Conservation (phyloP, 192 early-diverging fungal species). For the Coemansia sp. region DNA sequence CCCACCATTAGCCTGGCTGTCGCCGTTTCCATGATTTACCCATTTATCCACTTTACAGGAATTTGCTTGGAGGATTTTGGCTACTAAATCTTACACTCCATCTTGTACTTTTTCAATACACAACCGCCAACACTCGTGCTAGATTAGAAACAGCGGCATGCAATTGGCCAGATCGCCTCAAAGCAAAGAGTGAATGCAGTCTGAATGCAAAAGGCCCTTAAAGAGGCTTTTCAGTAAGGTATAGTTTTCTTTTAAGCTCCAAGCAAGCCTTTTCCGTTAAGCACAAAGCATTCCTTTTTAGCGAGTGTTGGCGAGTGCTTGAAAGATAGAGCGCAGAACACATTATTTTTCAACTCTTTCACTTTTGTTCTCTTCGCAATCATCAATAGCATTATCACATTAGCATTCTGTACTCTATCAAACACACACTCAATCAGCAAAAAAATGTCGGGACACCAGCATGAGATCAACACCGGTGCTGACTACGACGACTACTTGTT, state of each 20-base stretch:
- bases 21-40: neutral
- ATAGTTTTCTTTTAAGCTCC: neutral
- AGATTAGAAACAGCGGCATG: neutral
- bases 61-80: slow-evolving; percentile 1
- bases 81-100: neutral
- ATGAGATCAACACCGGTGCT: neutral
- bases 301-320: neutral
- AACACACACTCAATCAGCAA: neutral
- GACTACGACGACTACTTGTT: slow-evolving; percentile 3
- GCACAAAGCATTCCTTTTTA: neutral
- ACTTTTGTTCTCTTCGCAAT: neutral
- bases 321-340: neutral
- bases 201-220: neutral
- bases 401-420: neutral
- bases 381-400: neutral
- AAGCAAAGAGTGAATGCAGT: neutral
- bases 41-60: neutral
- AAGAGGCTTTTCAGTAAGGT: neutral
- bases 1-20: neutral
- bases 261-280: neutral
- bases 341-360: neutral
- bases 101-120: slow-evolving; percentile 1
- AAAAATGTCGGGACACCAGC: neutral
- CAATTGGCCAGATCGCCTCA: neutral
- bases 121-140: neutral